Percentiles rank a stretch among this genome's conserved stretches.
Evolutionary conservation across 2,329 filamentous ascomycete genomes (phyloP).

Genomic region (Monilinia laxa): DNA sequence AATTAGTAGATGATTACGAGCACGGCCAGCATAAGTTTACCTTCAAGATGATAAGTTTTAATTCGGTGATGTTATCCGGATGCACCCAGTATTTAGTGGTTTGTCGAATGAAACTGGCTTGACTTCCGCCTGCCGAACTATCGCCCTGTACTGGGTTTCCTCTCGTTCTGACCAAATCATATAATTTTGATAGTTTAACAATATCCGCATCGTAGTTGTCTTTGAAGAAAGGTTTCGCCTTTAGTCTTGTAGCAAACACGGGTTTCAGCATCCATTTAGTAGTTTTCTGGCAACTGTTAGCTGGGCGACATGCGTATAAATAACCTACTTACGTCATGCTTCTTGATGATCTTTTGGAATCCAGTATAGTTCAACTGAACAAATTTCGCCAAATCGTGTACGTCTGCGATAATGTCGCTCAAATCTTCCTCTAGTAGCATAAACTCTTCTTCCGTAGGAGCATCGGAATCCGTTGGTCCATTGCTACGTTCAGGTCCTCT

Average conservation of each 20-base stretch:
- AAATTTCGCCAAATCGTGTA: conserved; percentile 97
- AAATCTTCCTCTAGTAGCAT: conserved; percentile 90
- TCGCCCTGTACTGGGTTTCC: conserved; percentile 93
- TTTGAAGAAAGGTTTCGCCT: conserved; percentile 97
- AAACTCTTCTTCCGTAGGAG: conserved; percentile 86
- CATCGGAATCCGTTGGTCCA: conserved; percentile 42
- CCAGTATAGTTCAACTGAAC: conserved; percentile 98
- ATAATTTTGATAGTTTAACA: conserved; percentile 89
- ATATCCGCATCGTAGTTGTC: conserved; percentile 98
- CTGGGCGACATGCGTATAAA: neutral
- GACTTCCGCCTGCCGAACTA: conserved; percentile 82
- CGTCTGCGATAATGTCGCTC: conserved; percentile 97
- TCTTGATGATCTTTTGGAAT: conserved; percentile 99
- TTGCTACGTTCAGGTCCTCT: conserved; percentile 49
- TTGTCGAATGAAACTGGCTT: conserved; percentile 94
- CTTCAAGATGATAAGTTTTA: conserved; percentile 97
- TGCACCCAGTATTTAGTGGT: conserved; percentile 99
- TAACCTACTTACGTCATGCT: conserved; percentile 75
- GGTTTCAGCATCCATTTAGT: conserved; percentile 91
- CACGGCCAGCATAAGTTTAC: conserved; percentile 36
- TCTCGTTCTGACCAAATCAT: conserved; percentile 89
- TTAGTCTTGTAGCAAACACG: conserved; percentile 91
- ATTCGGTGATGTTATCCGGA: conserved; percentile 94
- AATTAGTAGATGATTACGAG: conserved; percentile 28
- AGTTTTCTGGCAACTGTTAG: conserved; percentile 65